A percentile compares a stretch with the other conserved stretches of the same genome.
Evolutionary conservation across 1,139 yeast genomes (phyloP).

Genomic region (Taphrina confusa): DNA sequence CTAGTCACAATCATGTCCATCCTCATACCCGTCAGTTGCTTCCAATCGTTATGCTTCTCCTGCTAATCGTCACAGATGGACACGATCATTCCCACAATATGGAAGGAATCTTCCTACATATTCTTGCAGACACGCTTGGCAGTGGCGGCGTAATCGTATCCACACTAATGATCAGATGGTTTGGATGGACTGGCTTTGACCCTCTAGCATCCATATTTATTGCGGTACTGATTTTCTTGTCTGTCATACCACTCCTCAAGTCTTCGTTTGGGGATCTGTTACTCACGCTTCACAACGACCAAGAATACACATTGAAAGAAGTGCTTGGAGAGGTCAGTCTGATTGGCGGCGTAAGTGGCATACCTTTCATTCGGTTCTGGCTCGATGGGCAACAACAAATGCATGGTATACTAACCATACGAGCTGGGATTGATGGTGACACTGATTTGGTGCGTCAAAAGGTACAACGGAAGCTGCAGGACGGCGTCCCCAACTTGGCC

Average conservation of each 20-base stretch:
- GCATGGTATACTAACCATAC: conserved; percentile 46
- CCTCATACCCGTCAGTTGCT: conserved; percentile 27
- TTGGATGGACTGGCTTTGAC: conserved; percentile 68
- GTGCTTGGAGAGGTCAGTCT: conserved; percentile 66
- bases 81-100: conserved; percentile 69
- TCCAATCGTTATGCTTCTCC: background rate
- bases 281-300: conserved; percentile 58
- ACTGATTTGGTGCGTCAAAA: conserved; percentile 21
- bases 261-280: conserved; percentile 77
- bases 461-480: conserved; percentile 47
- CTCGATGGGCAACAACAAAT: conserved; percentile 56
- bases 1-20: conserved; percentile 26
- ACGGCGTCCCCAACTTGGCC: conserved; percentile 47
- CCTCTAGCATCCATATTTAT: conserved; percentile 89
- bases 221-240: conserved; percentile 72
- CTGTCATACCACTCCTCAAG: conserved; percentile 79
- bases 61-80: conserved; percentile 24
- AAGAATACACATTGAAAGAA: conserved; percentile 63
- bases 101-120: conserved; percentile 91
- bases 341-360: conserved; percentile 78
- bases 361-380: conserved; percentile 91
- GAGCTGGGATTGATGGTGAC: conserved; percentile 39
- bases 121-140: conserved; percentile 92
- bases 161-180: conserved; percentile 56
- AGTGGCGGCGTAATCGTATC: conserved; percentile 94